Base-by-base conservation (phyloP, 2,329 filamentous ascomycete genomes). In the Lojkania enalia region DNA sequence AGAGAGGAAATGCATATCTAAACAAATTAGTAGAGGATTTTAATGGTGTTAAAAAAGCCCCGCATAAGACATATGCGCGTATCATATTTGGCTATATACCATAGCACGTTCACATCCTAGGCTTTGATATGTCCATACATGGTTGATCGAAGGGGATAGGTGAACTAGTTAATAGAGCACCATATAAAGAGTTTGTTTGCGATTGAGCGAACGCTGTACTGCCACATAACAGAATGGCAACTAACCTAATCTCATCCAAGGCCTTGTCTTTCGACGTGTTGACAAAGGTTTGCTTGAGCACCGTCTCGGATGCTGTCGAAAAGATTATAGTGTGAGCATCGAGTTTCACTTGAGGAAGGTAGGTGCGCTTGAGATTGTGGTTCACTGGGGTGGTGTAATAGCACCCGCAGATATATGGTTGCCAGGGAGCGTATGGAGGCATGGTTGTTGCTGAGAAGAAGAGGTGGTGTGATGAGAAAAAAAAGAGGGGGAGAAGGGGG, bases 1-100 rank as follows among this genome's bases (percentile, higher is more conserved):
- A 86, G 0, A 89, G 73, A 0, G 86, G 86, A 50, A 89, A 89
- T 0, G 77, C 75, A 60, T 89, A 90, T 15, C 52, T 55, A 15
- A 5, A 21, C 12, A 7, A 9, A 19, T 36, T 21, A 36, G 33
- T 9, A 6, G 23, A 27, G n/a, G 23, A 27, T n/a, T n/a, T n/a
- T n/a, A n/a, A n/a, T n/a, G n/a, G n/a, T n/a, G n/a, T n/a, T n/a
- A n/a, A n/a, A n/a, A n/a, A n/a, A n/a, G n/a, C n/a, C n/a, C n/a
- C n/a, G n/a, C n/a, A n/a, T n/a, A n/a, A n/a, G n/a, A n/a, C n/a
- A n/a, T n/a, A n/a, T n/a, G n/a, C n/a, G n/a, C n/a, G n/a, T n/a
- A n/a, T n/a, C n/a, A n/a, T n/a, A n/a, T n/a, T n/a, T n/a, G n/a
- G n/a, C n/a, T n/a, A n/a, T n/a, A n/a, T n/a, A n/a, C n/a, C n/a